These are phyloP conservation scores for Saccharomycopsis hybrid DNA, from an alignment of 1,139 yeast species.

Conservation along the genomic window DNA sequence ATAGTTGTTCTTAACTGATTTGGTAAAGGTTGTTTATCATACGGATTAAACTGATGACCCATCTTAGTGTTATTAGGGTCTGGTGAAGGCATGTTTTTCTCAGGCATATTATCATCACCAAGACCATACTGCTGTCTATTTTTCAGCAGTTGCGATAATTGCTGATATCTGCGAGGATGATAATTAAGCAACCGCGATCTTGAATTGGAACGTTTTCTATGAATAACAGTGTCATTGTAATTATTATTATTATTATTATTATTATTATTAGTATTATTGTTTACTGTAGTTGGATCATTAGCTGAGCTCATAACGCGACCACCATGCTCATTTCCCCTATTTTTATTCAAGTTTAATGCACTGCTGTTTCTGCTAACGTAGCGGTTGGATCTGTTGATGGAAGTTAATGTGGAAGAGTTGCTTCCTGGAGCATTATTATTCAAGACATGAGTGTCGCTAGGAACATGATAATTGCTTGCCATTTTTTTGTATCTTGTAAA, in stretches of 20 bases:
- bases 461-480: background rate
- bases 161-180: slow-evolving; percentile 9
- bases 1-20: slow-evolving; percentile 18
- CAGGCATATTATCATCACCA: background rate
- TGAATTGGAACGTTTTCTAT: background rate
- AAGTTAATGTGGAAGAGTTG: slow-evolving; percentile 1
- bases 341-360: slow-evolving; percentile 2
- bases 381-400: background rate
- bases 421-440: slow-evolving; percentile 1
- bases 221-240: no score
- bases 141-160: slow-evolving; percentile 5
- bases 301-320: no score
- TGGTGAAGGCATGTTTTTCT: background rate
- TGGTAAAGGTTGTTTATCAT: background rate
- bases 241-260: no score
- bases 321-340: background rate
- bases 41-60: slow-evolving; percentile 2
- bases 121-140: background rate
- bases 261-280: background rate
- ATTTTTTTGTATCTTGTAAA: slow-evolving; percentile 16
- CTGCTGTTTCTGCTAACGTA: slow-evolving; percentile 9
- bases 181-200: slow-evolving; percentile 8
- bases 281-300: no score
- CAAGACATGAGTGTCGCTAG: slow-evolving; percentile 10
- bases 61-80: slow-evolving; percentile 1